Base-by-base conservation (phyloP, 495 filamentous ascomycete genomes). In the Sordaria brevicollis region DNA sequence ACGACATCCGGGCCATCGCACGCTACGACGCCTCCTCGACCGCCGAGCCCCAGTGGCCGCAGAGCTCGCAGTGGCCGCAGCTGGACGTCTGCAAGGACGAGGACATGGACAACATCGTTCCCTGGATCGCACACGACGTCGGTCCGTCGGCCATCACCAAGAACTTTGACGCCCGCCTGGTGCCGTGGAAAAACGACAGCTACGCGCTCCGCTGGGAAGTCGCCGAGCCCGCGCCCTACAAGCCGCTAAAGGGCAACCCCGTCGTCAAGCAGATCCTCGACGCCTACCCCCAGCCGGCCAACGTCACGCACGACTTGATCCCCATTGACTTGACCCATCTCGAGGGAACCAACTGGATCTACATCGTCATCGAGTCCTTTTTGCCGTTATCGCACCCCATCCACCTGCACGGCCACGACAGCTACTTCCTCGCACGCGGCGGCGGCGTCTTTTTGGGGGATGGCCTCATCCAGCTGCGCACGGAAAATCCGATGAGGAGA, bases 381-480 rank as follows among this genome's bases (percentile, higher is more conserved):
- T 21, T 65, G 62, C 25, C 62, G n/a, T 21, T 10, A 9, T 9
- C 38, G 38, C 82, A 77, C 66, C 83, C 84, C 35, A 82, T 87
- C 41, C 84, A 88, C 69, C 79, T 89, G 10, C 84, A 87, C 75
- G 86, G 86, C 15, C 83, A 90, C 71, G 82, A 89, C 71, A 90
- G 89, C 79, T 82, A 74, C 66, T 76, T 89, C 34, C 73, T 90
- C n/a, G 76, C 79, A 15, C 84, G 89, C 73, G 54, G 65, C 5
- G 54, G 66, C 19, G 19, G 65, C 38, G 17, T 31, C 13, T 43
- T 8, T 7, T 33, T 49, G 19, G n/a, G n/a, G n/a, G 17, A 34
- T 17, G 74, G 74, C 11, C 75, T 77, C 11, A 74, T 79, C 17
- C 65, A 76, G 41, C 70, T 79, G 17, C 88, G 83, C 72, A 65